Evolutionary conservation across 2,329 filamentous ascomycete species (phyloP), one percentile per base, ranked within the genome.

Genomic region (Tolypocladium inflatum): DNA sequence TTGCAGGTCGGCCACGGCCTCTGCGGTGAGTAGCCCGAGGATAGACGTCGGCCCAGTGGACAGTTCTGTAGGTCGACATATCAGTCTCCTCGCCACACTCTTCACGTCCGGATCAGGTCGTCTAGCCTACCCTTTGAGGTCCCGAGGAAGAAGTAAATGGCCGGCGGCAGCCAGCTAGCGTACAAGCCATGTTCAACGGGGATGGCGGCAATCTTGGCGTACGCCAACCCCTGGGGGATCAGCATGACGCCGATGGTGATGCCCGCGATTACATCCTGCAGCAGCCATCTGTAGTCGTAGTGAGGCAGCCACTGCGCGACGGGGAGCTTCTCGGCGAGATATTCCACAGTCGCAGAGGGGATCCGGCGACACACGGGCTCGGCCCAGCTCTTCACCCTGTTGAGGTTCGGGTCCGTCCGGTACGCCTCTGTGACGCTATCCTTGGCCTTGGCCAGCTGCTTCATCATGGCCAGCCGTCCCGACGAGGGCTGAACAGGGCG

Each of bases 31-130:
- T 1, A 88, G 77, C 9, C 83, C 84, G 58, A 87, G 79, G 33
- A 87, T 79, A 0, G 84, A 86, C 0, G 85, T 88, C 15, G 84
- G 85, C 5, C 85, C 83, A 0, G 80, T 81, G 1, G 83, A 86
- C 4, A 87, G 68, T 67, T 85, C 83, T 83, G 48, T 51, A 17
- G 30, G 21, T 11, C 17, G 4, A 9, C 0, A 43, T 10, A 1
- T 63, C 26, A 62, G 59, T 17, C 23, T 3, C 5, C 9, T 26
- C 21, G 4, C 42, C 37, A 9, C 37, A 39, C 13, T 17, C 6
- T 48, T 26, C 26, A 26, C 26, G 26, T 26, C 26, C 26, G 26
- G 26, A 26, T 26, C 26, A 3, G 26, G 26, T 26, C 26, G 26
- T 26, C 26, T 26, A 48, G 6, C 43, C 13, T 13, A 80, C 82